Percentiles rank a stretch among this genome's conserved stretches.
These are phyloP conservation scores for Hortaea werneckii DNA, from an alignment of 2,329 filamentous ascomycete genomes.

Conservation along the genomic window DNA sequence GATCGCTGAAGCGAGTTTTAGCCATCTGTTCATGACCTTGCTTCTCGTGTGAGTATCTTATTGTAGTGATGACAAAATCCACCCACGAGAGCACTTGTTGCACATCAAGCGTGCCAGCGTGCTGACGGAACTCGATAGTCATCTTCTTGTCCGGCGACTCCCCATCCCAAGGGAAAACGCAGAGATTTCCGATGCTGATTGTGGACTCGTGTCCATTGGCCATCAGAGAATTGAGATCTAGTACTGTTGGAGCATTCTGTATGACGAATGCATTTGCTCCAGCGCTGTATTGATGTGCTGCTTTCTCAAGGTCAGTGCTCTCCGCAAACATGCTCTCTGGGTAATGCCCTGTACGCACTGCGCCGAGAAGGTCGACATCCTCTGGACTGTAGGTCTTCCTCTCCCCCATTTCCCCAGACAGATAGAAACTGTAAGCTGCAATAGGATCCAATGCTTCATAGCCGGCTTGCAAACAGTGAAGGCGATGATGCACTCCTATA, in stretches of 20 bases:
- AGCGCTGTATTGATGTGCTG: constrained; percentile 3
- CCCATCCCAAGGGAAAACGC: background rate
- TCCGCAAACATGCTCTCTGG: background rate
- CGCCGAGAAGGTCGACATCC: background rate
- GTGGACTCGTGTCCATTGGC: constrained; percentile 2
- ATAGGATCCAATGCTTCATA: background rate
- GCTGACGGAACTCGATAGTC: constrained; percentile 25
- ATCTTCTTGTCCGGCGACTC: constrained; percentile 1
- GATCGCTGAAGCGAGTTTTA: constrained; percentile 2
- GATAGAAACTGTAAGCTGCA: too few relatives aligned
- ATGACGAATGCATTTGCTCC: constrained; percentile 6
- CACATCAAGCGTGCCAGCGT: constrained; percentile 15
- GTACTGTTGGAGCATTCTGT: constrained; percentile 3
- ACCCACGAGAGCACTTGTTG: constrained; percentile 20
- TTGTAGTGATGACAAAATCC: constrained; percentile 8
- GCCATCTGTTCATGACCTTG: constrained; percentile 1
- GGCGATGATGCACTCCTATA: constrained; percentile 1
- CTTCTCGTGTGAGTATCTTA: constrained; percentile 6
- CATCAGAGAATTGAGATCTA: constrained; percentile 4
- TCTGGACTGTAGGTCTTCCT: background rate
- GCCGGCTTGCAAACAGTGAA: background rate
- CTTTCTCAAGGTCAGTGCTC: background rate
- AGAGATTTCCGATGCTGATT: constrained; percentile 9
- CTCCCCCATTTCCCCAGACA: background rate
- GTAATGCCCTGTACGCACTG: background rate